These are phyloP conservation scores for Ganoderma meredithae DNA, from an alignment of 1,284 basidiomycete genomes.

Conservation along the genomic window DNA sequence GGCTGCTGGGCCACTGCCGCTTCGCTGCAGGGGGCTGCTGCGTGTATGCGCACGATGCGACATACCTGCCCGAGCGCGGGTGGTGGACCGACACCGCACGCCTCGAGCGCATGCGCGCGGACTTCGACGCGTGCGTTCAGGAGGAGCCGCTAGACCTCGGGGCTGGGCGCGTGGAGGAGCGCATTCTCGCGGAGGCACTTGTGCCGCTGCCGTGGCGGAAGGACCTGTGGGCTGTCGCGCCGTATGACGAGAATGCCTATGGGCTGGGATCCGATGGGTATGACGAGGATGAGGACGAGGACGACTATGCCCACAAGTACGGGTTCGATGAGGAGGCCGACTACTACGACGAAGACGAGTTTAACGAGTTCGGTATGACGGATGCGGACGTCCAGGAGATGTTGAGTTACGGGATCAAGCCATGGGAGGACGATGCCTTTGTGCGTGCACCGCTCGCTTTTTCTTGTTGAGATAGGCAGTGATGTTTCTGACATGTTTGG, in stretches of 20 bases:
- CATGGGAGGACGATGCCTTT: constrained; percentile 53
- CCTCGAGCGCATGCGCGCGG: constrained; percentile 13
- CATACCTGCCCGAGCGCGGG: constrained; percentile 38
- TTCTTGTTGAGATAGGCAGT: background rate
- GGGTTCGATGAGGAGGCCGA: background rate
- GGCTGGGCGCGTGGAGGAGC: background rate
- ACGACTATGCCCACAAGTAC: background rate
- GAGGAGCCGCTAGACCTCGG: constrained; percentile 2
- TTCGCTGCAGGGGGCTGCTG: constrained; percentile 40
- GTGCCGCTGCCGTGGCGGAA: constrained; percentile 19
- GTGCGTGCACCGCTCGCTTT: constrained; percentile 38
- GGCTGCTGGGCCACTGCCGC: constrained; percentile 41
- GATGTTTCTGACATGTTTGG: no score
- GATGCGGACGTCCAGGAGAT: constrained; percentile 47
- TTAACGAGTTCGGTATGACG: constrained; percentile 45
- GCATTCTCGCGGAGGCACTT: constrained; percentile 18
- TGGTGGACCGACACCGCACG: constrained; percentile 13
- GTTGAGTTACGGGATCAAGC: constrained; percentile 49
- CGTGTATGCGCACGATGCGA: constrained; percentile 46
- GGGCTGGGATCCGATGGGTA: constrained; percentile 9
- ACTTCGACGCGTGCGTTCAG: constrained; percentile 6
- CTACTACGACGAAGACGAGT: constrained; percentile 31
- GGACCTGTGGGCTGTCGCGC: constrained; percentile 14
- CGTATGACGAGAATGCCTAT: constrained; percentile 11
- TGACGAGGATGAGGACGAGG: constrained; percentile 1